A percentile compares a stretch with the other conserved stretches of the same genome.
These are phyloP conservation scores for Excoecaria agallocha DNA, from an alignment of 345 rosid species.

Conservation along the genomic window DNA sequence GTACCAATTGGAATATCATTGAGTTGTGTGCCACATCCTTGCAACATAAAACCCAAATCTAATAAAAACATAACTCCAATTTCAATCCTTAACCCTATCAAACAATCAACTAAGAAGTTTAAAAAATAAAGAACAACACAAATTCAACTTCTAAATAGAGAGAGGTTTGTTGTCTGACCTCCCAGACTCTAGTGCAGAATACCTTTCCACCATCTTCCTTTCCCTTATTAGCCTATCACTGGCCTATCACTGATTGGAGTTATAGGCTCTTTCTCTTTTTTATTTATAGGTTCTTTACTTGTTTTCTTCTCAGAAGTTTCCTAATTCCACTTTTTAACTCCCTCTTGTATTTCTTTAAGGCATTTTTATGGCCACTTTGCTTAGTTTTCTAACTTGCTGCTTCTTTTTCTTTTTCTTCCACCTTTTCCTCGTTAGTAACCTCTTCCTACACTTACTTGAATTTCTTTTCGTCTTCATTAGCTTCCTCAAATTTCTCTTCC, in stretches of 20 bases:
- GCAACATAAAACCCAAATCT: slow-evolving; percentile 14
- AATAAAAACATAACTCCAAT: neutral
- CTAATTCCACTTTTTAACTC: neutral
- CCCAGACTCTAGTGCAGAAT: slow-evolving; percentile 55
- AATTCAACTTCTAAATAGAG: slow-evolving; percentile 67
- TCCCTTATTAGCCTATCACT: slow-evolving; percentile 87
- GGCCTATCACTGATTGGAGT: slow-evolving; percentile 66
- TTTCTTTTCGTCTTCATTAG: neutral
- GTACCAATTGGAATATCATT: slow-evolving; percentile 93
- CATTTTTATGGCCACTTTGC: slow-evolving; percentile 23
- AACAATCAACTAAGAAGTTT: too few relatives aligned
- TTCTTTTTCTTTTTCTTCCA: slow-evolving; percentile 11
- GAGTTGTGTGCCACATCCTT: slow-evolving; percentile 86
- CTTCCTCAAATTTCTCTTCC: too few relatives aligned
- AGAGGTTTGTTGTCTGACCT: slow-evolving; percentile 56
- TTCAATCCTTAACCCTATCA: too few relatives aligned
- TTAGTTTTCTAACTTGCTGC: slow-evolving; percentile 19
- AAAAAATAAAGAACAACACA: too few relatives aligned
- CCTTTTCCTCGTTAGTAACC: slow-evolving; percentile 7
- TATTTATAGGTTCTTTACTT: slow-evolving; percentile 23
- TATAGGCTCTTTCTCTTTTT: slow-evolving; percentile 34
- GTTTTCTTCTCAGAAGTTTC: slow-evolving; percentile 18
- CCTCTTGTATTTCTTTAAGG: slow-evolving; percentile 26
- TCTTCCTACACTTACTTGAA: slow-evolving; percentile 4
- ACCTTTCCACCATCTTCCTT: slow-evolving; percentile 85